Conservation (phyloP, 345 rosid genomes). For the Bruguiera gymnorhiza region DNA sequence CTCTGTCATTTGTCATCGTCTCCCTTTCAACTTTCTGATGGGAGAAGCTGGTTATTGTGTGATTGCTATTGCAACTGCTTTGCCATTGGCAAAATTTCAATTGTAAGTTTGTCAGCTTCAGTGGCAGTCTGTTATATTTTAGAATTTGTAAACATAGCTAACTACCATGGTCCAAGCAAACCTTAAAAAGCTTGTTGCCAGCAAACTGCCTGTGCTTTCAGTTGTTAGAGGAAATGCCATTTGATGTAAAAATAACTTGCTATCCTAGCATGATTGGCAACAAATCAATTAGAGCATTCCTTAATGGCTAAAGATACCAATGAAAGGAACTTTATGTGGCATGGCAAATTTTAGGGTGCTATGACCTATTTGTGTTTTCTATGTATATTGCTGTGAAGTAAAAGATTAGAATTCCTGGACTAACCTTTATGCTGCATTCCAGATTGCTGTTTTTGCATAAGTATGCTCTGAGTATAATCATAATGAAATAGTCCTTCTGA, state of each 20-base stretch:
- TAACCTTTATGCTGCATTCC: too few species aligned
- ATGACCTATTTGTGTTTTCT: too few species aligned
- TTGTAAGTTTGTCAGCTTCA: background rate
- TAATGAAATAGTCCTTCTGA: background rate
- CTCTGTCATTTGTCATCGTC: background rate
- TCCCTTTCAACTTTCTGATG: constrained; percentile 2
- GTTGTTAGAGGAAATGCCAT: background rate
- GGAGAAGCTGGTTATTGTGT: background rate
- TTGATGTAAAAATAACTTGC: background rate
- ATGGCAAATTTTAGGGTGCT: too few species aligned
- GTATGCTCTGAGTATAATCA: background rate
- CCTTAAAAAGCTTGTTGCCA: background rate
- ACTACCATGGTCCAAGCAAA: background rate
- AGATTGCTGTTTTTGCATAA: background rate
- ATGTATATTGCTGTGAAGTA: too few species aligned
- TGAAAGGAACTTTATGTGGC: background rate
- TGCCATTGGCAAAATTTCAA: background rate
- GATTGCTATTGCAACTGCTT: background rate
- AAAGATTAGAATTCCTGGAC: too few species aligned
- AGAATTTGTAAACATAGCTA: too few species aligned
- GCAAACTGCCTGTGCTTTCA: background rate
- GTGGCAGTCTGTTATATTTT: background rate
- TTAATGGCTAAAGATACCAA: background rate
- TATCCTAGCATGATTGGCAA: background rate
- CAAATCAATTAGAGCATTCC: background rate